Evolutionary conservation across 176 grass and related monocot species (phyloP).

Genomic region (Sorghum bicolor): DNA sequence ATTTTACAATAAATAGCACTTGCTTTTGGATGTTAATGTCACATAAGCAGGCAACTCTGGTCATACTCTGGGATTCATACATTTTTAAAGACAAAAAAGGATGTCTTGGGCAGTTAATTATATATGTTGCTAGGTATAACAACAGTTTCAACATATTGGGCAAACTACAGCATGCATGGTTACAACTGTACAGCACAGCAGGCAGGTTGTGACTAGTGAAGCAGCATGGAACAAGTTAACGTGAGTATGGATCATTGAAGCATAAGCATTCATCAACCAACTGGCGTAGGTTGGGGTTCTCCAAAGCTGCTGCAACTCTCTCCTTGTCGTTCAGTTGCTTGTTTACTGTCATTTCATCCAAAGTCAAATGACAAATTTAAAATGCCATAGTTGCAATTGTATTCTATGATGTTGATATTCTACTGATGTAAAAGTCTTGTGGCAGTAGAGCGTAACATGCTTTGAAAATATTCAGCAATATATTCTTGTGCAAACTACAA

Average conservation of each 20-base stretch:
- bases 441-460: background rate
- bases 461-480: background rate
- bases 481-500: background rate
- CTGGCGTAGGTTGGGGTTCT: conserved; percentile 94
- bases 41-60: conserved; percentile 3
- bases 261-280: conserved; percentile 88
- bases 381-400: background rate
- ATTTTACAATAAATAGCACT: background rate
- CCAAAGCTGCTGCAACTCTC: conserved; percentile 81
- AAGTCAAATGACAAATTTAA: conserved; percentile 10
- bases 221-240: conserved; percentile 24
- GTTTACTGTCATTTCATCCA: conserved; percentile 68
- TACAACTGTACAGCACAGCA: conserved; percentile 48
- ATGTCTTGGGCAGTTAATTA: background rate
- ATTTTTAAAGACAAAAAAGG: background rate
- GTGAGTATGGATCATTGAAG: conserved; percentile 63
- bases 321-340: conserved; percentile 99
- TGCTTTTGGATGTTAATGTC: background rate
- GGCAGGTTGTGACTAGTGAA: background rate
- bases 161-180: conserved; percentile 40
- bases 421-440: background rate
- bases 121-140: conserved; percentile 18
- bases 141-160: background rate
- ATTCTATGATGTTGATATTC: background rate
- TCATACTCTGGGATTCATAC: background rate